Conservation (phyloP, 441 rosid species). For the Arabidopsis lyrata region DNA sequence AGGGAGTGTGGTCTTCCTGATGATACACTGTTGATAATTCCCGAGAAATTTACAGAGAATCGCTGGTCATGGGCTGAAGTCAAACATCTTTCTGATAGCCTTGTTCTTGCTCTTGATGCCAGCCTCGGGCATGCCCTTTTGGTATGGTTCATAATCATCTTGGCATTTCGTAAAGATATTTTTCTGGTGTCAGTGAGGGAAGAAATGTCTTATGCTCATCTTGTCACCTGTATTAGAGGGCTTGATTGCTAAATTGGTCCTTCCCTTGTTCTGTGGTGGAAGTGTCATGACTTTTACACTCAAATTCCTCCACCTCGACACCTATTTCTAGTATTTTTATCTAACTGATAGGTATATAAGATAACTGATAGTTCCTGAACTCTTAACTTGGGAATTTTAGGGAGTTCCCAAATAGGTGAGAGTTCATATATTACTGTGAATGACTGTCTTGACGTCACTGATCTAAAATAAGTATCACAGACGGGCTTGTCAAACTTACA, state of each 20-base stretch:
- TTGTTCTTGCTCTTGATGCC: constrained; percentile 96
- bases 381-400: not conserved
- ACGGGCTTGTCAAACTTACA: constrained; percentile 1
- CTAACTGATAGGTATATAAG: constrained; percentile 9
- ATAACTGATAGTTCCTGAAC: not conserved
- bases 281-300: constrained; percentile 15
- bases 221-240: constrained; percentile 22
- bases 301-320: constrained; percentile 2
- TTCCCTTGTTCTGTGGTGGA: constrained; percentile 20
- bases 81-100: constrained; percentile 80
- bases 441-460: constrained; percentile 10
- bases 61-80: constrained; percentile 94
- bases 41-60: constrained; percentile 68
- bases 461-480: constrained; percentile 9
- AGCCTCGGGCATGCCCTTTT: constrained; percentile 95
- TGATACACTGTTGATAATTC: constrained; percentile 61
- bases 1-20: constrained; percentile 90
- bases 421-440: constrained; percentile 22
- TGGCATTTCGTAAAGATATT: constrained; percentile 5
- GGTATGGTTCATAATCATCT: constrained; percentile 62
- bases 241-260: constrained; percentile 22
- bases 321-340: constrained; percentile 6
- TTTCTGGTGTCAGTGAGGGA: constrained; percentile 20
- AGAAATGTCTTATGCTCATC: constrained; percentile 22
- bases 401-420: constrained; percentile 4